A percentile compares a stretch with the other conserved stretches of the same genome.
Evolutionary conservation across 345 rosid genomes (phyloP).

Genomic region (Stellera chamaejasme): DNA sequence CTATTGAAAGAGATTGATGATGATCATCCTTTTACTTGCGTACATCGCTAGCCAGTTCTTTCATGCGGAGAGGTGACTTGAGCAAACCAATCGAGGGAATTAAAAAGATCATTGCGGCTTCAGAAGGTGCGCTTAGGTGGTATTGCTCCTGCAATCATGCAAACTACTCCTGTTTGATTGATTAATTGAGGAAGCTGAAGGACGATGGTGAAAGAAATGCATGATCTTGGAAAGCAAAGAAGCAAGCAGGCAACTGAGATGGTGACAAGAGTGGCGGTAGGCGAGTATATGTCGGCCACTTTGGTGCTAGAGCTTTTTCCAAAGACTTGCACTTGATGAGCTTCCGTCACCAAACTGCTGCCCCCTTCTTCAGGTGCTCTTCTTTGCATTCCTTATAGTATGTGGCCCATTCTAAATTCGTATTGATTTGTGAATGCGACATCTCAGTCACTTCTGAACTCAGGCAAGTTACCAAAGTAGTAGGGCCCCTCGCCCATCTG

Average conservation of each 20-base stretch:
- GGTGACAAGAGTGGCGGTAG: constrained; percentile 11
- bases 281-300: constrained; percentile 19
- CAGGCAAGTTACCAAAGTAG: neutral
- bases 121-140: too few relatives aligned
- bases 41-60: neutral
- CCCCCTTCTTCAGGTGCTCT: constrained; percentile 13
- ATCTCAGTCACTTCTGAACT: constrained; percentile 20
- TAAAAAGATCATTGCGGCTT: too few relatives aligned
- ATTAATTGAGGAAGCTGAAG: constrained; percentile 8
- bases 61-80: too few relatives aligned
- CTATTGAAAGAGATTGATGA: too few relatives aligned
- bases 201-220: constrained; percentile 10
- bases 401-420: neutral
- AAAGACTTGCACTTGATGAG: constrained; percentile 15
- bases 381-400: too few relatives aligned
- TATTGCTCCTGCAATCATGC: too few relatives aligned
- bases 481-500: neutral
- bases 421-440: constrained; percentile 18
- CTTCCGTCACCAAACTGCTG: constrained; percentile 11
- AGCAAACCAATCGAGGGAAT: too few relatives aligned
- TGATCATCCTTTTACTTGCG: too few relatives aligned
- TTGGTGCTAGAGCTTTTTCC: constrained; percentile 11
- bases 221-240: constrained; percentile 13
- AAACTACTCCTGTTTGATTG: neutral
- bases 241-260: constrained; percentile 7